Conservation (phyloP, 768 basidiomycete species). For the Boletus rubropictus region DNA sequence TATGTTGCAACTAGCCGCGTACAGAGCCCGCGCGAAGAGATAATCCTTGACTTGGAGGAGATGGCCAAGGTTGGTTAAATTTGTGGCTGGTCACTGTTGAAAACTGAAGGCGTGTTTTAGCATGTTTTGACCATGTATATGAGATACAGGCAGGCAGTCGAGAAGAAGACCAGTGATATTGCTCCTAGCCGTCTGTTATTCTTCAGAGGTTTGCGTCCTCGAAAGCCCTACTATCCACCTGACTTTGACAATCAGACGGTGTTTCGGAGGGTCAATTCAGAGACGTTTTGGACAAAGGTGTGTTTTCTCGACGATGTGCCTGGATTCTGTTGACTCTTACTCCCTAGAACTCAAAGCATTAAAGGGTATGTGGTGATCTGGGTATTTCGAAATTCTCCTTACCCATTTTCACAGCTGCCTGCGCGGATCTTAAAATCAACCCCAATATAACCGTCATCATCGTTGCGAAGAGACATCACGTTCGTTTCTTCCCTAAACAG, state of each 20-base stretch:
- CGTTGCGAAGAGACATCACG: conserved; percentile 58
- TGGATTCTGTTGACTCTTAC: not conserved
- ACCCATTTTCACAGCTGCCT: conserved; percentile 47
- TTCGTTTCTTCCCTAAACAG: conserved; percentile 48
- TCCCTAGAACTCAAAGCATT: conserved; percentile 52
- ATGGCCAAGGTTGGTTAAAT: conserved; percentile 51
- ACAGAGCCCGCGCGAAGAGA: conserved; percentile 65
- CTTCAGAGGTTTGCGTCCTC: conserved; percentile 52
- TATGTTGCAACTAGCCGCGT: conserved; percentile 59
- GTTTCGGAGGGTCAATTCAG: conserved; percentile 53
- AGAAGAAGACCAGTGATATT: conserved; percentile 39
- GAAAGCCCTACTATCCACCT: not conserved
- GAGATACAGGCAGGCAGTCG: conserved; percentile 47
- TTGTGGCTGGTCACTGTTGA: not conserved
- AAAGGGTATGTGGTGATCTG: conserved; percentile 38
- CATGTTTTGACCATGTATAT: conserved; percentile 53
- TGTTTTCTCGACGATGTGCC: conserved; percentile 6
- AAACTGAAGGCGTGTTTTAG: conserved; percentile 30
- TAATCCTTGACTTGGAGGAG: conserved; percentile 61
- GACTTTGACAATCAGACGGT: conserved; percentile 35
- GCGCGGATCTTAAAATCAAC: conserved; percentile 48
- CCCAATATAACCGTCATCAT: conserved; percentile 71
- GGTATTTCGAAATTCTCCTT: not conserved
- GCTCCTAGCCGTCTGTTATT: conserved; percentile 70
- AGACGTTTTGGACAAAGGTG: conserved; percentile 49